Evolutionary conservation across 768 basidiomycete species (phyloP), one percentile per base, ranked within the genome.

Genomic region (Russula ochroleuca): DNA sequence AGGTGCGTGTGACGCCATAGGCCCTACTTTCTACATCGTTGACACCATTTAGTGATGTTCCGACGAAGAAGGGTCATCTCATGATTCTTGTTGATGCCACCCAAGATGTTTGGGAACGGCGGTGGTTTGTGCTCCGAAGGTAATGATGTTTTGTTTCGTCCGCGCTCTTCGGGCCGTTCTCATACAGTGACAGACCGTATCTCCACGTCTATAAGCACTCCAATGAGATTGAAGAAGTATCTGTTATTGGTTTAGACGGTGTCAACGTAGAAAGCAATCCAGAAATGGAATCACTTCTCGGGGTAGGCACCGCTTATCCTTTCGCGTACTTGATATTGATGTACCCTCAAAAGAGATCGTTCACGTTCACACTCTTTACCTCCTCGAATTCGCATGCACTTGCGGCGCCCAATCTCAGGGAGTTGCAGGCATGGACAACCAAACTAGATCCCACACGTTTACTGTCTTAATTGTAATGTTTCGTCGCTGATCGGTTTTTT

Each of bases 311-410:
- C 23, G 17, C 41, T 51, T 14, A 53, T 13, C 19, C 21, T 57
- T 21, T 50, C 23, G 9, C 40, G 57, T 11, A 55, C 13, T 13
- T 21, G 37, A 40, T 64, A n/a, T n/a, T 62, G 43, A 61, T 53
- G 17, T 28, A 14, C 17, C 41, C 37, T 59, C 43, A 11, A 9
- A 72, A 94, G 94, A 91, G 87, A 81, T 85, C 81, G 38, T 88
- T 86, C 74, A 88, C 87, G 15, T 95, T 97, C 75, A 94, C 92
- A 14, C 81, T 97, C 37, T 96, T 95, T 75, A 94, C 94, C 2
- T 81, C 91, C 14, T 90, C 91, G 9, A 96, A 97, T 73, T 94
- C 94, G 28, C 88, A 94, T 76, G 92, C 91, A 41, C 80, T 97
- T 11, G 87, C 90, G 10, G 92, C 94, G 38, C 83, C 87, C 3